Conservation (phyloP, 164 flowering plant genomes). For the Aristolochia californica region DNA sequence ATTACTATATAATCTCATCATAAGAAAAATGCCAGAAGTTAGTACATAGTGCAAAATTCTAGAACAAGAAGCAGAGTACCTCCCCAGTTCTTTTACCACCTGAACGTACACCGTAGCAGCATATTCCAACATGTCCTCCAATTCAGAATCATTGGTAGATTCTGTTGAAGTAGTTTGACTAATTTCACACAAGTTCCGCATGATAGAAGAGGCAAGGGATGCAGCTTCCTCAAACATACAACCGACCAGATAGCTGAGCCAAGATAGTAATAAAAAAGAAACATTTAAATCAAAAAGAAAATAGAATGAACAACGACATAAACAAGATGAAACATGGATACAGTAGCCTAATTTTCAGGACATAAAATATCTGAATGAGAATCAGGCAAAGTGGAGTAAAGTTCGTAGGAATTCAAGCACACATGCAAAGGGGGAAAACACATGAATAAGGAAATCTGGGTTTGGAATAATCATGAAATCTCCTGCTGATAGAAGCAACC, state of each 20-base stretch:
- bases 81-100: conserved; percentile 50
- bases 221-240: conserved; percentile 66
- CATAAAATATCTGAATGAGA: too few relatives aligned
- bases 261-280: neutral
- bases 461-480: too few relatives aligned
- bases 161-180: neutral
- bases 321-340: too few relatives aligned
- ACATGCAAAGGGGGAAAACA: too few relatives aligned
- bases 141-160: conserved; percentile 14
- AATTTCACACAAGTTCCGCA: conserved; percentile 21
- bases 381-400: too few relatives aligned
- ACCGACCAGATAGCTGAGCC: conserved; percentile 59
- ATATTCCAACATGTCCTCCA: conserved; percentile 63
- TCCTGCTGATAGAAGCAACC: too few relatives aligned
- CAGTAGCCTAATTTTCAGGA: too few relatives aligned
- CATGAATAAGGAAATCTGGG: too few relatives aligned
- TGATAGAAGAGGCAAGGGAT: conserved; percentile 37
- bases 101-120: conserved; percentile 85
- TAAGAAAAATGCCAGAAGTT: neutral
- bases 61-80: conserved; percentile 24
- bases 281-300: neutral
- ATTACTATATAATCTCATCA: neutral
- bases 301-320: too few relatives aligned
- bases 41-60: neutral
- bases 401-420: too few relatives aligned